These are phyloP conservation scores for Triticum turgidum DNA, from an alignment of 176 grass and related monocot genomes.

Conservation along the genomic window DNA sequence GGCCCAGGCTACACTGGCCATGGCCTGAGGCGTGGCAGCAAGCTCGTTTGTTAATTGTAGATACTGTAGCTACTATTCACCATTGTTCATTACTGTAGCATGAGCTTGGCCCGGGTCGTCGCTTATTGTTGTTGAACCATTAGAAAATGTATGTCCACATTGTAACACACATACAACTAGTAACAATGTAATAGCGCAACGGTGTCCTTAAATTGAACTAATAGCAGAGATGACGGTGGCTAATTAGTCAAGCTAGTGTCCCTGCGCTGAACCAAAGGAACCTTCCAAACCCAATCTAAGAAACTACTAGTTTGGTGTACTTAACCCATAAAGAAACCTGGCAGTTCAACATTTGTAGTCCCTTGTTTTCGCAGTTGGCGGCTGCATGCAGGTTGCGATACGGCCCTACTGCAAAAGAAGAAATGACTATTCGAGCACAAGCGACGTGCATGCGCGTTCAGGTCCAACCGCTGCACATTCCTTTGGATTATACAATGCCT, in stretches of 20 bases:
- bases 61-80: too few species aligned
- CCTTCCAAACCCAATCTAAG: conserved; percentile 27
- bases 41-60: too few species aligned
- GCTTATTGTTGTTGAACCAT: too few species aligned
- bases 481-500: conserved; percentile 23
- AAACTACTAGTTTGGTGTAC: conserved; percentile 37
- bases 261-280: conserved; percentile 9
- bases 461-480: not conserved
- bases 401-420: conserved; percentile 24
- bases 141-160: too few species aligned
- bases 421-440: not conserved
- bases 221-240: not conserved
- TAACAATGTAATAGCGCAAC: not conserved
- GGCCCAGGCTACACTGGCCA: too few species aligned
- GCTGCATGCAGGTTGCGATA: conserved; percentile 22
- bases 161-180: too few species aligned
- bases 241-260: not conserved
- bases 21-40: too few species aligned
- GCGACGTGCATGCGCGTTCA: conserved; percentile 19
- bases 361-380: not conserved
- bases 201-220: not conserved
- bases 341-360: not conserved
- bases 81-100: too few species aligned
- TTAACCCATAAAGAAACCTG: conserved; percentile 31
- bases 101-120: too few species aligned